Evolutionary conservation across 805 yeast species (phyloP), one percentile per base, ranked within the genome.

Genomic region (Saccharomycopsis lassenensis): DNA sequence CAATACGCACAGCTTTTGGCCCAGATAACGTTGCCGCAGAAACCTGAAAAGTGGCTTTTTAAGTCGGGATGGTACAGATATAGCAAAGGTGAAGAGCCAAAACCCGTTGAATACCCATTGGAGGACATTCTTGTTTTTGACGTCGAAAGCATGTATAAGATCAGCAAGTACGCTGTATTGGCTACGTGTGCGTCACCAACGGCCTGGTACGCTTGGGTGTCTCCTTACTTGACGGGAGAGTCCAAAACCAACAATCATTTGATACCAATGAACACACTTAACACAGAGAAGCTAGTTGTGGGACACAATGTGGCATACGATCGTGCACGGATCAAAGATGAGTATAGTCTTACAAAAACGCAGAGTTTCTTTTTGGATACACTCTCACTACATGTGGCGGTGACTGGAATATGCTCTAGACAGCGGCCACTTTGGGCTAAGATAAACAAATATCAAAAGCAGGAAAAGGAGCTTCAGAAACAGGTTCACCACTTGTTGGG

Each of bases 131-230:
- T 91, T 8, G 86, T 81, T 0, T 89, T 89, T 54, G 99, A 91
- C 56, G 87, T 84, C 7, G 99, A 91, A 54, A 83, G 79, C 0
- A 53, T 87, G 50, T 87, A 85, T 57, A 77, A 83, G 46, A 56
- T 73, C 1, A 72, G 91, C 0, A 69, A 67, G 3, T 87, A 74
- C 51, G 77, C 97, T 0, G 72, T 81, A 0, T 52, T 91, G 56
- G 95, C 95, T 1, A 70, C 82, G 0, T 94, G 95, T 7, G 76
- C 67, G 2, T 74, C 95, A 0, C 53, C 65, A 0, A 61, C 67
- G 7, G 94, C 95, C 0, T 86, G 96, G 94, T 91, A 87, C 51
- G 75, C 77, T 0, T 91, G 99, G 99, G 76, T 85, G 6, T 85
- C 95, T 0, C 98, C 99, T 0, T 76, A 68, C 52, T 54, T 91